Evolutionary conservation across 768 basidiomycete species (phyloP).

Genomic region (Zangia roseola): DNA sequence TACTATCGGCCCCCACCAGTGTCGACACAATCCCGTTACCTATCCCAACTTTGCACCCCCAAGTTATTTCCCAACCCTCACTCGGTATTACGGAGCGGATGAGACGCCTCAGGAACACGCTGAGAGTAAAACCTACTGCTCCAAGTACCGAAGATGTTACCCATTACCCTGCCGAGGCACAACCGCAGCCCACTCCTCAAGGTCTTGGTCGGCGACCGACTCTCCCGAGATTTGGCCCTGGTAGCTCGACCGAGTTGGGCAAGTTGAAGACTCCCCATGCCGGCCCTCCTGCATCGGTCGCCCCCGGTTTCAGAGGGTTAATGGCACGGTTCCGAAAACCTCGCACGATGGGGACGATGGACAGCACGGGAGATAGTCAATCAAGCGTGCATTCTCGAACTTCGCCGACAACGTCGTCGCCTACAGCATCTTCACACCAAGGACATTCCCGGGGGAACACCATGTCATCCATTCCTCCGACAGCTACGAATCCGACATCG

Average conservation of each 20-base stretch:
- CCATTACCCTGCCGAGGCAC: slow-evolving; percentile 42
- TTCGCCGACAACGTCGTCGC: slow-evolving; percentile 36
- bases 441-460: slow-evolving; percentile 34
- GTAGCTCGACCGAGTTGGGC: slow-evolving; percentile 45
- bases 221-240: slow-evolving; percentile 41
- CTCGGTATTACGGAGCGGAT: slow-evolving; percentile 66
- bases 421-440: slow-evolving; percentile 33
- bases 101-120: slow-evolving; percentile 66
- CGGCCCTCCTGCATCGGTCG: slow-evolving; percentile 67
- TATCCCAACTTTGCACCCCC: slow-evolving; percentile 32
- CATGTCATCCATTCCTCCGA: slow-evolving; percentile 20
- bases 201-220: slow-evolving; percentile 45
- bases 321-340: slow-evolving; percentile 71
- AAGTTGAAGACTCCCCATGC: slow-evolving; percentile 55
- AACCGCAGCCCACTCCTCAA: slow-evolving; percentile 35
- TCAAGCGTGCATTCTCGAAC: slow-evolving; percentile 31
- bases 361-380: slow-evolving; percentile 27
- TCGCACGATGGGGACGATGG: slow-evolving; percentile 28
- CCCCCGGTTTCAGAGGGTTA: slow-evolving; percentile 76
- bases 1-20: slow-evolving; percentile 66
- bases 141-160: slow-evolving; percentile 51
- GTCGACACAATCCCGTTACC: slow-evolving; percentile 67
- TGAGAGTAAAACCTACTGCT: slow-evolving; percentile 53
- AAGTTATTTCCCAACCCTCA: slow-evolving; percentile 39
- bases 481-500: slow-evolving; percentile 1